These are phyloP conservation scores for Rhexocercosporidium sp. DNA, from an alignment of 2,329 filamentous ascomycete genomes.

Conservation along the genomic window DNA sequence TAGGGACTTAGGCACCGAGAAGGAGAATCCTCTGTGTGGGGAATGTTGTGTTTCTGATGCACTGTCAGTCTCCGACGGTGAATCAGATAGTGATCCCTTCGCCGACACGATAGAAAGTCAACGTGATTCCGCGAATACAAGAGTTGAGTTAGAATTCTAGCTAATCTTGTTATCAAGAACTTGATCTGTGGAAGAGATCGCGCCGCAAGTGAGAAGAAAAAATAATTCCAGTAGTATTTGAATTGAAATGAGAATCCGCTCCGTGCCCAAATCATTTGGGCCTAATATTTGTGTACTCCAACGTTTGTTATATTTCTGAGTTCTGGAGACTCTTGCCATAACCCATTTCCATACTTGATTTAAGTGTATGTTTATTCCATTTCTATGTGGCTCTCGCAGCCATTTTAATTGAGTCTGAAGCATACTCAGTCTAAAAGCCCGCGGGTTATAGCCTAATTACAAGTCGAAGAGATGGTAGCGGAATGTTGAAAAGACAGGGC, in stretches of 20 bases:
- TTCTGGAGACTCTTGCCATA: not conserved
- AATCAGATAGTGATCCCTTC: constrained; percentile 7
- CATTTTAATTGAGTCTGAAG: not conserved
- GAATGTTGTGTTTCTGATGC: constrained; percentile 7
- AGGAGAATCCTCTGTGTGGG: constrained; percentile 1
- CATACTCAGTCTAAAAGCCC: not conserved
- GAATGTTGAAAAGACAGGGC: not conserved
- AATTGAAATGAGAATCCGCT: constrained; percentile 1
- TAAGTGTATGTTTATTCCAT: not conserved
- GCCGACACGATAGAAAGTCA: not conserved
- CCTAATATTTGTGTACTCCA: not conserved
- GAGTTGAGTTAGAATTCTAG: not conserved
- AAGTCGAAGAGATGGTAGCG: not conserved
- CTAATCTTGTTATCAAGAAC: not conserved
- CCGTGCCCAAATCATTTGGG: not conserved
- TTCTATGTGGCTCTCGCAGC: not conserved
- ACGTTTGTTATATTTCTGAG: not conserved
- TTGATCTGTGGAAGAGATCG: not conserved
- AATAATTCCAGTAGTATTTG: not conserved
- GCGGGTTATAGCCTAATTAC: not conserved
- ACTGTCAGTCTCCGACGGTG: constrained; percentile 1
- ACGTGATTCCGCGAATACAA: not conserved
- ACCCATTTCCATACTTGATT: not conserved
- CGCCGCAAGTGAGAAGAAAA: not conserved
- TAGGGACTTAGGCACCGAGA: not conserved